phyloP scores from a whole-genome alignment of 2,329 filamentous ascomycete genomes.

The Mycogone perniciosa region DNA sequence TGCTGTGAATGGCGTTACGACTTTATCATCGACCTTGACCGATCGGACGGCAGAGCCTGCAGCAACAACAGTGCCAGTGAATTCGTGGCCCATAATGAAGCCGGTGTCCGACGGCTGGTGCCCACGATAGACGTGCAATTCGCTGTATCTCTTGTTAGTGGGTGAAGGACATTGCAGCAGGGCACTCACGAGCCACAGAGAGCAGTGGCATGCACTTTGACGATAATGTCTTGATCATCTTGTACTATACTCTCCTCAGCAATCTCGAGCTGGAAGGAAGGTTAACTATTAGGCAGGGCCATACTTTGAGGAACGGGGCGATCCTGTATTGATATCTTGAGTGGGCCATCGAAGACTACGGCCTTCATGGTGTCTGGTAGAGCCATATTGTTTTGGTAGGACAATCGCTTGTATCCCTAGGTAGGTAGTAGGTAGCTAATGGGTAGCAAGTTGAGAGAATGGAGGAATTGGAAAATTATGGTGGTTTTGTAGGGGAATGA shows the following conservation, averaged over 20 bases:
- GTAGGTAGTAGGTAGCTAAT: too few relatives aligned
- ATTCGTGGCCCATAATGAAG: slow-evolving; percentile 76
- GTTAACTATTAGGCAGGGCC: neutral
- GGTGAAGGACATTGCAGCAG: neutral
- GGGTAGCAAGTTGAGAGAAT: too few relatives aligned
- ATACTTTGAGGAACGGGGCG: slow-evolving; percentile 64
- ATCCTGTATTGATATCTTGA: slow-evolving; percentile 69
- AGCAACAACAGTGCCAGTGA: slow-evolving; percentile 68
- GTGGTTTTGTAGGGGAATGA: too few relatives aligned
- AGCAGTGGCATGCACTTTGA: slow-evolving; percentile 77
- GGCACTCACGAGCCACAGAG: slow-evolving; percentile 74
- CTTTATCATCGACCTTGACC: slow-evolving; percentile 65
- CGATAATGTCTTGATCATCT: slow-evolving; percentile 67
- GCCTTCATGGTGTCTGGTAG: slow-evolving; percentile 66
- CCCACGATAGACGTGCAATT: slow-evolving; percentile 81
- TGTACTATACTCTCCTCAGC: slow-evolving; percentile 42
- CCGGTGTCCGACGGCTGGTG: slow-evolving; percentile 62
- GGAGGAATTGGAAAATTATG: too few relatives aligned
- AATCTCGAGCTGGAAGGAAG: neutral
- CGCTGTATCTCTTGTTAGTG: slow-evolving; percentile 25
- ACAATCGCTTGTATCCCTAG: neutral
- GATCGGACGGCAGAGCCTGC: slow-evolving; percentile 61
- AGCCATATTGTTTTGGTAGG: slow-evolving; percentile 22
- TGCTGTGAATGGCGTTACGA: slow-evolving; percentile 78
- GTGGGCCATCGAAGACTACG: slow-evolving; percentile 77